Conservation (phyloP, 192 early-diverging fungal species). For the Helicostylum pulchrum region DNA sequence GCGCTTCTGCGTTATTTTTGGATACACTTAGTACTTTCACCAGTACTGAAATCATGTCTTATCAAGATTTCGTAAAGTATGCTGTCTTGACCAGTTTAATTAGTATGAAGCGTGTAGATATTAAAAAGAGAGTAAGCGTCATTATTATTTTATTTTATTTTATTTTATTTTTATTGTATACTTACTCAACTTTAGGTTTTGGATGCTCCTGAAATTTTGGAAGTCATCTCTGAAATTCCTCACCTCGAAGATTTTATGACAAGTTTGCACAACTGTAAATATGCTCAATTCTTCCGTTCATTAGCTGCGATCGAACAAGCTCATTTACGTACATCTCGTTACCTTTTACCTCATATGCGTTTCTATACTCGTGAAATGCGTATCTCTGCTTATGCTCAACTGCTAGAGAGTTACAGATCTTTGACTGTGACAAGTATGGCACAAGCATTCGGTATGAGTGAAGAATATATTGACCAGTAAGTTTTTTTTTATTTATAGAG, state of each 20-base stretch:
- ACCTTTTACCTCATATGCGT: constrained; percentile 82
- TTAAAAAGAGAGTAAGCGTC: constrained; percentile 83
- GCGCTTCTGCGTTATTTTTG: constrained; percentile 83
- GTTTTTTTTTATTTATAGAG: no score
- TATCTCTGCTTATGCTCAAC: constrained; percentile 92
- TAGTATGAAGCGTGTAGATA: constrained; percentile 85
- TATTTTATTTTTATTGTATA: background rate
- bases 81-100: constrained; percentile 85
- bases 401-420: constrained; percentile 92
- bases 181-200: constrained; percentile 55
- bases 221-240: constrained; percentile 89
- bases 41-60: constrained; percentile 95
- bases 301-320: constrained; percentile 76
- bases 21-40: constrained; percentile 96
- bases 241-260: constrained; percentile 78
- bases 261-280: constrained; percentile 89
- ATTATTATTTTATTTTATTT: background rate
- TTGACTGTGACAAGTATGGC: constrained; percentile 97
- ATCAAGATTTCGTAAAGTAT: constrained; percentile 95
- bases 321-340: constrained; percentile 70
- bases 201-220: constrained; percentile 94
- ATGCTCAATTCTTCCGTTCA: constrained; percentile 89
- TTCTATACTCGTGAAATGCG: constrained; percentile 99
- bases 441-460: constrained; percentile 90
- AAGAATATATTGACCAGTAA: constrained; percentile 83